Base-by-base conservation (phyloP, 140 eudicot genomes). In the Oenanthe javanica region DNA sequence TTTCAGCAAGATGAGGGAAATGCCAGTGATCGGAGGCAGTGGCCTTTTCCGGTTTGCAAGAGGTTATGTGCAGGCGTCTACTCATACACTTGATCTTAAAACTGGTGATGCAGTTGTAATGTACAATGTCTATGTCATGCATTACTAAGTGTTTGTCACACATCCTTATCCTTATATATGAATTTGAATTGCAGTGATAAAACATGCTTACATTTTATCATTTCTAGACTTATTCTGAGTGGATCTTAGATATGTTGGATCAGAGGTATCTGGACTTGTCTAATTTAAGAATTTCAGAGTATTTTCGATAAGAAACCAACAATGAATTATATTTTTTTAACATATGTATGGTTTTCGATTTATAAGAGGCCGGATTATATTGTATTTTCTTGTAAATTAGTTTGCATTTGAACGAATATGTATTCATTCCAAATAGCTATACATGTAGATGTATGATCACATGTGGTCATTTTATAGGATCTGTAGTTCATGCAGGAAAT, bases 11-110 rank as follows among this genome's bases (percentile, higher is more conserved):
- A 79, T 80, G 31, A 80, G 87, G 64, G 87, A 84, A 66, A 84
- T 84, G 86, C 77, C 84, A 42, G 82, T 85, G 80, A 66, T 85
- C 5, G 85, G 85, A 23, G 88, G 88, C 15, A 81, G 80, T 38
- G 88, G 88, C 25, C 59, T 78, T 66, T 79, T 79, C 40, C 64
- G 82, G 47, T 79, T 66, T 47, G 82, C 82, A 4, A 45, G 76
- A 27, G 82, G 82, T 15, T 79, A 79, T 79, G 82, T 48, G 48
- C 36, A 45, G 45, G 82, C 82, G 1, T 63, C 23, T 2, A 79
- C 82, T 79, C 61, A 79, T 79, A 0, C 5, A 0, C 25, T 63
- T 63, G 59, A 64, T 64, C 14, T 46, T 12, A 79, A 46, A 16
- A 19, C 48, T 25, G 11, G 31, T 6, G 64, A 79, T 64, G 82